These are phyloP conservation scores for Verruconis gallopava DNA, from an alignment of 2,329 filamentous ascomycete species.

Conservation along the genomic window DNA sequence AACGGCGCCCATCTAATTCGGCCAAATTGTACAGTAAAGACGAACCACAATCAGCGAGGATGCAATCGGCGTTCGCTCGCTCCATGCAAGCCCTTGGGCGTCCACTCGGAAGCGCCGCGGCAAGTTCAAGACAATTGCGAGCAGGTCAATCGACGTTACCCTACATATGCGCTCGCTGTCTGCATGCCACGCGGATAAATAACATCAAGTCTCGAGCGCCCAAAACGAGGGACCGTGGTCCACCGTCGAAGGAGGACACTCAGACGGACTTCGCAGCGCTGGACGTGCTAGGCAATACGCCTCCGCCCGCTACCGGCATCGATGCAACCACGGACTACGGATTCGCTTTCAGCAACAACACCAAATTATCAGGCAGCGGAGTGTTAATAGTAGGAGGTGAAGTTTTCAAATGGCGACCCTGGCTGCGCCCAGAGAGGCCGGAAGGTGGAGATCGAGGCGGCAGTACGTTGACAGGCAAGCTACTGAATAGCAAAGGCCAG, in stretches of 20 bases:
- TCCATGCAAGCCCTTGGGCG: too few relatives aligned
- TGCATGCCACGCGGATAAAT: not conserved
- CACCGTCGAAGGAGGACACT: constrained; percentile 11
- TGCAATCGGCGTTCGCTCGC: too few relatives aligned
- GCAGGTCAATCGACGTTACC: too few relatives aligned
- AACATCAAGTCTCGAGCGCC: constrained; percentile 4
- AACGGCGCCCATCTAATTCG: too few relatives aligned
- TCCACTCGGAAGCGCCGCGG: too few relatives aligned
- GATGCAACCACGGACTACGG: constrained; percentile 73
- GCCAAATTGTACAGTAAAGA: too few relatives aligned
- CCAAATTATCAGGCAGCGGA: constrained; percentile 55
- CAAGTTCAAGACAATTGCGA: too few relatives aligned
- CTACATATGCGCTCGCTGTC: constrained; percentile 6
- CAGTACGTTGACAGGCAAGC: constrained; percentile 24
- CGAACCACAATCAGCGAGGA: too few relatives aligned
- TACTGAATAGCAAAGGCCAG: constrained; percentile 67
- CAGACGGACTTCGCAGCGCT: constrained; percentile 58
- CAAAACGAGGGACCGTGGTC: constrained; percentile 9
- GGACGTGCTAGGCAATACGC: constrained; percentile 65
- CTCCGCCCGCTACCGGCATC: constrained; percentile 67
- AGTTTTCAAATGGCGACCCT: constrained; percentile 80
- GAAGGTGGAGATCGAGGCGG: constrained; percentile 22
- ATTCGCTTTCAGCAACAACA: constrained; percentile 74
- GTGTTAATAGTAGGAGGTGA: constrained; percentile 74
- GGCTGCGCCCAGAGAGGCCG: constrained; percentile 38